Evolutionary conservation across 208 protist genomes (phyloP).

Genomic region (Leishmania guyanensis): DNA sequence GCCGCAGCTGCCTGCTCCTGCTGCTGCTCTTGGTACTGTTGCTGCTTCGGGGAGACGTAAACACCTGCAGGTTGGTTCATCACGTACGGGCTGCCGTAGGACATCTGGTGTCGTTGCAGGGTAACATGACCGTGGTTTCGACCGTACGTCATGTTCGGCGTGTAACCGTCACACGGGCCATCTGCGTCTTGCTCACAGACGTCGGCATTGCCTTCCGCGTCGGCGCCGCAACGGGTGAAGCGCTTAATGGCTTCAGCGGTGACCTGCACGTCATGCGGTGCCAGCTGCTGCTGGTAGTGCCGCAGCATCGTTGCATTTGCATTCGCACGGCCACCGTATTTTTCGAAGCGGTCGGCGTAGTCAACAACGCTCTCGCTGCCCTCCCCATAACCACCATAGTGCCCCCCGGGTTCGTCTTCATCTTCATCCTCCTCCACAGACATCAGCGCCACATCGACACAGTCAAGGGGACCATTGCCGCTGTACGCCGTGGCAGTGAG

Average conservation of each 20-base stretch:
- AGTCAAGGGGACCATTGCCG: neutral
- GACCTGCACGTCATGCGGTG: neutral
- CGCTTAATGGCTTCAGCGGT: neutral
- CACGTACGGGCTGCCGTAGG: constrained; percentile 12
- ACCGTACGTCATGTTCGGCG: neutral
- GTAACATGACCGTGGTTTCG: neutral
- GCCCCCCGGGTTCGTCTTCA: neutral
- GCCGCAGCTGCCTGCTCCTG: constrained; percentile 11
- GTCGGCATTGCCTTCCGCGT: neutral
- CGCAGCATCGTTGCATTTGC: neutral
- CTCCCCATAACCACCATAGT: neutral
- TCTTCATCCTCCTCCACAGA: constrained; percentile 4
- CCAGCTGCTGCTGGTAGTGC: constrained; percentile 4
- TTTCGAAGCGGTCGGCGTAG: neutral
- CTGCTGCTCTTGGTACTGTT: constrained; percentile 15
- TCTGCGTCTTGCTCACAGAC: neutral
- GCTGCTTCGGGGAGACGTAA: constrained; percentile 4
- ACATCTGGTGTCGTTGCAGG: constrained; percentile 4
- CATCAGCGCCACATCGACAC: neutral
- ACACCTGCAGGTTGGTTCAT: constrained; percentile 1
- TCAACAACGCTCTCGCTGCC: neutral
- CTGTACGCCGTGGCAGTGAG: neutral
- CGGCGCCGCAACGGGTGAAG: no score
- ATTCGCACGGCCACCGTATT: neutral
- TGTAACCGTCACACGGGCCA: neutral